A percentile compares a stretch with the other conserved stretches of the same genome.
These are phyloP conservation scores for Graphiopsis chlorocephala DNA, from an alignment of 2,329 filamentous ascomycete genomes.

Conservation along the genomic window DNA sequence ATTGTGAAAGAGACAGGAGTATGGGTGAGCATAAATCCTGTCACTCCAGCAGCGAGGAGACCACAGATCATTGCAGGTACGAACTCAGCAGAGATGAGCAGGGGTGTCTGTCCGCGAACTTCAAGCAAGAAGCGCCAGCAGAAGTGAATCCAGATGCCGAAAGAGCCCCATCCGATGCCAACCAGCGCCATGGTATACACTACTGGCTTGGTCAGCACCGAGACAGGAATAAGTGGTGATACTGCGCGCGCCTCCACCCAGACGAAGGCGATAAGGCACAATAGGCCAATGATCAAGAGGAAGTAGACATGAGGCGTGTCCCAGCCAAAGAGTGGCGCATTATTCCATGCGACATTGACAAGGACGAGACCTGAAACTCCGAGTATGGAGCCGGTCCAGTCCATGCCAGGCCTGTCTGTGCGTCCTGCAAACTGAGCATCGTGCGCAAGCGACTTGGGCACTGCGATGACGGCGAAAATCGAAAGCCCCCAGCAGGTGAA, in stretches of 20 bases:
- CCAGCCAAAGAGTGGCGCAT: constrained; percentile 35
- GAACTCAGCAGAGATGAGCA: constrained; percentile 35
- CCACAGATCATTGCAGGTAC: constrained; percentile 35
- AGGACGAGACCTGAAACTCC: constrained; percentile 33
- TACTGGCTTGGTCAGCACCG: constrained; percentile 26
- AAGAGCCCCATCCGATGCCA: constrained; percentile 33
- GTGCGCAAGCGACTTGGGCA: constrained; percentile 25
- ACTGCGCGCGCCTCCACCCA: constrained; percentile 29
- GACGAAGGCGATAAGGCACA: constrained; percentile 30
- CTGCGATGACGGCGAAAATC: constrained; percentile 26
- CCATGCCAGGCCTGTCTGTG: constrained; percentile 21
- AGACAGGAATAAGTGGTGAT: constrained; percentile 28
- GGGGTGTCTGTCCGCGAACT: constrained; percentile 33
- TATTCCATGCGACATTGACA: constrained; percentile 35
- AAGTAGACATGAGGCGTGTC: constrained; percentile 29
- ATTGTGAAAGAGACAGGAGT: constrained; percentile 38
- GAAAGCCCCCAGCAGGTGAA: constrained; percentile 27
- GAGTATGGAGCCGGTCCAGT: constrained; percentile 28
- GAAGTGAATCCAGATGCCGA: constrained; percentile 36
- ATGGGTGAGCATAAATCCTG: constrained; percentile 39
- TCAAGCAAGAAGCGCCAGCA: constrained; percentile 35
- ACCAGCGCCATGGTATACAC: constrained; percentile 30
- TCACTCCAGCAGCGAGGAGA: constrained; percentile 36
- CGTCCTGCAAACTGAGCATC: constrained; percentile 22
- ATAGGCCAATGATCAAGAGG: constrained; percentile 30